Evolutionary conservation across 2,329 filamentous ascomycete genomes (phyloP), one percentile per base, ranked within the genome.

Genomic region (Ramichloridium luteum): DNA sequence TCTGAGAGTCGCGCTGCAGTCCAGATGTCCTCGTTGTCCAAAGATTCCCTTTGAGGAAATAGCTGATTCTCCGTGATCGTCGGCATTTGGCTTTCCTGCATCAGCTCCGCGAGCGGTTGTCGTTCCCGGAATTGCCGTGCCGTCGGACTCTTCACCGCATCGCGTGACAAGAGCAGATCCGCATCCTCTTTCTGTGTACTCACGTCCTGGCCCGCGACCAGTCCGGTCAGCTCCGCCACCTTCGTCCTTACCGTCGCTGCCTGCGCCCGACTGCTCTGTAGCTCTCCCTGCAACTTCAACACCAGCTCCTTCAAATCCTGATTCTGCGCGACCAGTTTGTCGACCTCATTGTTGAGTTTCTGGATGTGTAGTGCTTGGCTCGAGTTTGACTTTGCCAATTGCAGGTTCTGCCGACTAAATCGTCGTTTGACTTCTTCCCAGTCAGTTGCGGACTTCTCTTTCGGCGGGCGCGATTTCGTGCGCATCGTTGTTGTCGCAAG

Each of bases 321-420:
- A 50, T 90, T 90, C 45, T 90, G 80, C n/a, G 78, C 74, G 14
- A 86, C 64, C 41, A 86, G 68, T 29, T 75, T 73, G 25, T 78
- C 74, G 40, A 73, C 76, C 55, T 92, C 80, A 50, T 76, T 73
- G 50, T 88, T 81, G 36, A 90, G 68, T 41, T 67, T 72, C 38
- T 81, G 75, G 47, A 90, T 86, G 43, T 78, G 77, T 17, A 83
- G 65, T 17, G 79, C 80, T 54, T 86, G 80, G 30, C 71, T 68
- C 14, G 81, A 83, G 59, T 92, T 90, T 47, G 70, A 73, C 58
- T 65, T 67, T 36, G 81, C 81, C 41, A 90, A 78, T 49, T 90
- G 82, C 57, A 80, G 72, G 54, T 92, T 92, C 54, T 90, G 83
- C 33, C 82, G 72, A 48, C 86, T 64, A 51, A 86, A 83, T 53